Percentiles rank a stretch among this genome's conserved stretches.
Conservation (phyloP, 257 asterid genomes). For the Jaltomata sinuosa region DNA sequence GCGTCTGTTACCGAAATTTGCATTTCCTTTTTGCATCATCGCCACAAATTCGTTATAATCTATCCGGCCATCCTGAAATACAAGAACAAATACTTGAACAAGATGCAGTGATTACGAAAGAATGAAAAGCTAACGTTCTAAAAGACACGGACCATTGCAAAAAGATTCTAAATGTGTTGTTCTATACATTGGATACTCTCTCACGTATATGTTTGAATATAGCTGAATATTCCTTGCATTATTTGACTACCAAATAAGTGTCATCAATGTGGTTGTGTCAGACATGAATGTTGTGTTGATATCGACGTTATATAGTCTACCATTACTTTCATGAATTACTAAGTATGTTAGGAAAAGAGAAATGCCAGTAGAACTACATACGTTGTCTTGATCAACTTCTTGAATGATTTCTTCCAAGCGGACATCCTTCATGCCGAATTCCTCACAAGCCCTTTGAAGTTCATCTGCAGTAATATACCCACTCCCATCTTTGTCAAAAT, state of each 20-base stretch:
- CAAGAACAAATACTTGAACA: neutral
- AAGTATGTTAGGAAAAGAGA: neutral
- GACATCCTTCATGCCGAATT: slow-evolving; percentile 18
- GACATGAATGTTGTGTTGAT: neutral
- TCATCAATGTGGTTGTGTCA: neutral
- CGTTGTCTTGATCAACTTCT: slow-evolving; percentile 27
- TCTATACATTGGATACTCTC: neutral
- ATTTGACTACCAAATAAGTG: neutral
- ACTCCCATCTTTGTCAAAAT: slow-evolving; percentile 24
- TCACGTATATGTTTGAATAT: neutral
- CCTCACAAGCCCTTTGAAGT: slow-evolving; percentile 20
- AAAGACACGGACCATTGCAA: neutral
- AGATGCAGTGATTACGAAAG: neutral
- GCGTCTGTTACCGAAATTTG: slow-evolving; percentile 2
- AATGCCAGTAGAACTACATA: slow-evolving; percentile 2
- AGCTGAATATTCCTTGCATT: neutral
- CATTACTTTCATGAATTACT: neutral
- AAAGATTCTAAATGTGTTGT: neutral
- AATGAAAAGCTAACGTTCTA: neutral
- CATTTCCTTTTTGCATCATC: slow-evolving; percentile 23
- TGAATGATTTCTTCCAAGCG: slow-evolving; percentile 22
- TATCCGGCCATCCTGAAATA: slow-evolving; percentile 22
- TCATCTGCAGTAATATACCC: slow-evolving; percentile 26
- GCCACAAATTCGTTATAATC: slow-evolving; percentile 23
- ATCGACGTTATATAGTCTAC: neutral